Evolutionary conservation across 1,284 basidiomycete species (phyloP).

Genomic region (Malassezia japonica): DNA sequence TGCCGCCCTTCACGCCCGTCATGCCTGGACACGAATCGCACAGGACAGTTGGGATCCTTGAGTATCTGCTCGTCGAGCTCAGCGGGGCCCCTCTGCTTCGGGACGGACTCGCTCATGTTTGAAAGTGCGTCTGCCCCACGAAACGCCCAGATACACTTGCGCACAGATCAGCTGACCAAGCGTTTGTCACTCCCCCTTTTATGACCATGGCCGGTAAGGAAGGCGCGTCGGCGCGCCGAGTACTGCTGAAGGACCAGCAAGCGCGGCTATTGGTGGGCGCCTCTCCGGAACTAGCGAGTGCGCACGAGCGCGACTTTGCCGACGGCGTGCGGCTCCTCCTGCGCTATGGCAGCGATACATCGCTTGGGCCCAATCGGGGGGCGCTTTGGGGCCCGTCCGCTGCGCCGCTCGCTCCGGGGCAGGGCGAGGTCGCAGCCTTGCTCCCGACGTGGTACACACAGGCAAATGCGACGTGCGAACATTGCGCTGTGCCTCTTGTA

Average conservation of each 20-base stretch:
- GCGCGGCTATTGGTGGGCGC: neutral
- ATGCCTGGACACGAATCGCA: neutral
- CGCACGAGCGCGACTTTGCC: neutral
- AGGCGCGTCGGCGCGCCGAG: neutral
- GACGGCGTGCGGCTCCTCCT: neutral
- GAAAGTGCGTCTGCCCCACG: too few species aligned
- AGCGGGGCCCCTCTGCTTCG: neutral
- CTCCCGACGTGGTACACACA: slow-evolving; percentile 1
- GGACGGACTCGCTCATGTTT: too few species aligned
- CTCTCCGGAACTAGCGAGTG: neutral
- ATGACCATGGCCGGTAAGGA: neutral
- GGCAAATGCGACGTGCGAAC: neutral
- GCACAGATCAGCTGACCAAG: neutral
- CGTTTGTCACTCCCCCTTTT: neutral
- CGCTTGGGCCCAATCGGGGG: neutral
- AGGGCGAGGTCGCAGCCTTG: neutral
- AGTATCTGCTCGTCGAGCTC: neutral
- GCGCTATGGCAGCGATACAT: neutral
- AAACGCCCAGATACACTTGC: too few species aligned
- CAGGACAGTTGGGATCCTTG: neutral
- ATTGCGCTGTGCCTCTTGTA: neutral
- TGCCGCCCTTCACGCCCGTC: neutral
- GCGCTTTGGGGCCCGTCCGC: neutral
- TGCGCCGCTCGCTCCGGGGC: neutral
- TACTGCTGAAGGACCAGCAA: neutral